Evolutionary conservation across 2,329 filamentous ascomycete genomes (phyloP).

Genomic region (Tolypocladium endophyticum): DNA sequence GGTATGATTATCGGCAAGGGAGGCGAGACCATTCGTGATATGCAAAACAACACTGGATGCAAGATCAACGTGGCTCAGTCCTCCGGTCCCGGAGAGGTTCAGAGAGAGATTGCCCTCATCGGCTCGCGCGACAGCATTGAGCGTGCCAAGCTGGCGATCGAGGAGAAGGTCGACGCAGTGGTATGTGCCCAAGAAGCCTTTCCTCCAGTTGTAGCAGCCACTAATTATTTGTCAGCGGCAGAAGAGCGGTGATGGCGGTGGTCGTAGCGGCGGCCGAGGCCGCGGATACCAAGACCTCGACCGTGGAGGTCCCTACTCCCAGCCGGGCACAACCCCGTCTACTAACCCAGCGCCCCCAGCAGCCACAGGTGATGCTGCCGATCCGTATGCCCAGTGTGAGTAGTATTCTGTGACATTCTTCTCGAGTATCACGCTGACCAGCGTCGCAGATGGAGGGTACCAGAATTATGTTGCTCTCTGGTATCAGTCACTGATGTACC

Average conservation of each 20-base stretch:
- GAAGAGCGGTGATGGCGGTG: conserved; percentile 41
- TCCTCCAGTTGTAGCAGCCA: not conserved
- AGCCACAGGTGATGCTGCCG: conserved; percentile 40
- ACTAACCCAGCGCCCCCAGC: conserved; percentile 32
- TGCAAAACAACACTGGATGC: conserved; percentile 79
- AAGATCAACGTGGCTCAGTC: conserved; percentile 91
- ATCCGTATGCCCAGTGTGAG: conserved; percentile 69
- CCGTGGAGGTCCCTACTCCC: conserved; percentile 40
- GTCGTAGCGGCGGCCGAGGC: conserved; percentile 30
- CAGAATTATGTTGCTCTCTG: conserved; percentile 70
- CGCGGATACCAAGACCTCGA: conserved; percentile 43
- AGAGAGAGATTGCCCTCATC: conserved; percentile 79
- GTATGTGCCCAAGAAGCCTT: conserved; percentile 37
- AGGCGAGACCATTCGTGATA: conserved; percentile 87
- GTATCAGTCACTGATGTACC: conserved; percentile 57
- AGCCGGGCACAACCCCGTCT: conserved; percentile 30
- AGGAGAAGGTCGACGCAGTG: conserved; percentile 85
- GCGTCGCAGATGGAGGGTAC: conserved; percentile 59
- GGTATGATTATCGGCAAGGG: conserved; percentile 96
- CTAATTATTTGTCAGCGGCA: conserved; percentile 34
- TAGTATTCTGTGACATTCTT: conserved; percentile 5
- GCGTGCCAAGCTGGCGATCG: conserved; percentile 73
- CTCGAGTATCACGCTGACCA: conserved; percentile 9
- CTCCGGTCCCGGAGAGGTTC: conserved; percentile 63
- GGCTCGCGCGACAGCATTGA: conserved; percentile 68